Conservation (phyloP, 345 rosid species). For the Citrus maxima region DNA sequence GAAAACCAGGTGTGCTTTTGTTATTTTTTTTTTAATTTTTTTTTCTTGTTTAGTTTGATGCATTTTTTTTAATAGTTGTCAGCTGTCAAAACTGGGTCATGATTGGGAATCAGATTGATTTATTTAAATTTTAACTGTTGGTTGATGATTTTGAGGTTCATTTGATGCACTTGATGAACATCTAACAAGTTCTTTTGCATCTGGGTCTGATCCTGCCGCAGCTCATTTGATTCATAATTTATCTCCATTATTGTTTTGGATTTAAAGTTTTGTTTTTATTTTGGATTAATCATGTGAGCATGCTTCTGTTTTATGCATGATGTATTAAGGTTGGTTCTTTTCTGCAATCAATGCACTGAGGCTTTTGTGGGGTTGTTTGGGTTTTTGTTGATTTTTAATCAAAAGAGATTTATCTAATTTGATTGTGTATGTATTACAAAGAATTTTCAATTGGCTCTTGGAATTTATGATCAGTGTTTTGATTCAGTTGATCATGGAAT, state of each 20-base stretch:
- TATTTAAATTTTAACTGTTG: not conserved
- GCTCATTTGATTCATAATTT: not conserved
- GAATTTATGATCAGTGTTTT: not conserved
- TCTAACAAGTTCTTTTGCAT: not conserved
- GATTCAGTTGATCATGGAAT: constrained; percentile 1
- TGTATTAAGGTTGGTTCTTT: not conserved
- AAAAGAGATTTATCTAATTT: constrained; percentile 1
- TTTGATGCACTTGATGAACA: constrained; percentile 11
- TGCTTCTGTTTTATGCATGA: not conserved
- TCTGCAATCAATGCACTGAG: not conserved
- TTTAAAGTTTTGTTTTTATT: not conserved
- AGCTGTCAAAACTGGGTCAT: constrained; percentile 6
- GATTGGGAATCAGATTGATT: not conserved
- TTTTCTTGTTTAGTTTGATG: not conserved
- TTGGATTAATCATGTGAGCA: not conserved
- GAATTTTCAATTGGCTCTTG: not conserved
- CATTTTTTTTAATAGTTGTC: not conserved
- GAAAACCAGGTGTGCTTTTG: constrained; percentile 34
- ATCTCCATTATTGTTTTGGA: not conserved
- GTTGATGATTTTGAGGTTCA: constrained; percentile 13
- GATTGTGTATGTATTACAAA: constrained; percentile 1
- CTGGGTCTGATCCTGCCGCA: constrained; percentile 10
- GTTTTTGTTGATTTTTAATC: not conserved
- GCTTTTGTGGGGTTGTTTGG: not conserved
- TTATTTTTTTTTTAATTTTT: not conserved